Evolutionary conservation across 225 moss, liverwort and hornwort species (phyloP), one percentile per base, ranked within the genome.

Genomic region (Sphagnum tenellum): DNA sequence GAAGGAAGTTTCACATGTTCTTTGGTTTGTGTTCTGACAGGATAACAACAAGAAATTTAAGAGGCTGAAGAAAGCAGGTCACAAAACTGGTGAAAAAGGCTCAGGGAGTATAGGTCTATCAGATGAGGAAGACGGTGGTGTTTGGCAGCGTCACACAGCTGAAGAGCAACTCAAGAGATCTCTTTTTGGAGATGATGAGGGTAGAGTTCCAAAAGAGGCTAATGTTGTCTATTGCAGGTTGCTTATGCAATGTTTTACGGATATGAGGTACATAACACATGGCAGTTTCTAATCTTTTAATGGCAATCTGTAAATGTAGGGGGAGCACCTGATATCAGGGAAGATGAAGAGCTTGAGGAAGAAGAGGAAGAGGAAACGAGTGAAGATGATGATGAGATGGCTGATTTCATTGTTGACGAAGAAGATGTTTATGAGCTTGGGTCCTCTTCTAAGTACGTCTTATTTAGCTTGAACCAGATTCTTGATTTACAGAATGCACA

Each of bases 361-460:
- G 29, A 29, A 29, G 29, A 79, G 65, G 65, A 87, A 47, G 94
- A 95, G 66, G 96, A 98, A 64, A 91, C 91, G 69, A 77, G 89
- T 69, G 91, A 83, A 50, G 94, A 88, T 62, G 95, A 92, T 77
- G 96, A 98, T 69, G 96, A 98, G 80, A 98, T 98, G 96, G 96
- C 96, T 5, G 96, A 93, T 83, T 98, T 98, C 61, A 98, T 98
- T 69, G 96, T 98, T 12, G 92, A 98, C 63, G 96, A 93, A 78
- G 95, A 96, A 75, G 95, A 95, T 77, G 88, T 88, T 47, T 92
- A 90, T 57, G 92, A 90, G 70, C 90, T 87, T 71, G 96, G 92
- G 29, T 29, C 29, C 29, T 29, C 29, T 29, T 29, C 29, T 29
- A 29, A 29, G 29, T 29, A 29, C 1, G 29, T 29, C 29, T 29